A percentile compares a stretch with the other conserved stretches of the same genome.
Evolutionary conservation across 2,329 filamentous ascomycete species (phyloP).

Genomic region (Clonostachys rosea): DNA sequence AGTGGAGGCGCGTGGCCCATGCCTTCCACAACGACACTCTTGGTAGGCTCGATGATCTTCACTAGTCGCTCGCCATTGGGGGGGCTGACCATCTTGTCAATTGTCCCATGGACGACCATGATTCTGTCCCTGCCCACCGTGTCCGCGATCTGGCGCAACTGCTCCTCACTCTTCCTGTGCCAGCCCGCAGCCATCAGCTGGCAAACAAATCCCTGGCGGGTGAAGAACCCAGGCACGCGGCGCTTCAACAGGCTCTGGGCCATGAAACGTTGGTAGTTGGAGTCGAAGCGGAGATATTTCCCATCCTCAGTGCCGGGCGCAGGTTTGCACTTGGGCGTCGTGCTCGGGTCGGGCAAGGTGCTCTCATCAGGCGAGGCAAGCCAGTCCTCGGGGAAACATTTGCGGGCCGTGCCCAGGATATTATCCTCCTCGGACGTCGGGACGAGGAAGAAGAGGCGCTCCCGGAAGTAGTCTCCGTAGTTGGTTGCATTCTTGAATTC

Average conservation of each 20-base stretch:
- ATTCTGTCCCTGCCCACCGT: conserved; percentile 69
- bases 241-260: conserved; percentile 76
- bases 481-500: conserved; percentile 54
- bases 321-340: conserved; percentile 32
- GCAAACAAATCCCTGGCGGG: conserved; percentile 63
- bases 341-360: conserved; percentile 36
- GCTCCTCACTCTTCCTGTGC: conserved; percentile 68
- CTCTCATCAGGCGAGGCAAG: conserved; percentile 56
- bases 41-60: conserved; percentile 56
- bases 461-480: conserved; percentile 61
- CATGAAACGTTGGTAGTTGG: conserved; percentile 77
- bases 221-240: conserved; percentile 54
- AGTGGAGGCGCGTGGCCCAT: conserved; percentile 72
- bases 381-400: conserved; percentile 64
- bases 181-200: conserved; percentile 76
- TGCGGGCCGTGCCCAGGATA: conserved; percentile 58
- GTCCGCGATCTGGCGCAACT: conserved; percentile 62
- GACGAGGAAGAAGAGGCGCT: conserved; percentile 51
- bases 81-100: conserved; percentile 73
- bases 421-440: conserved; percentile 67
- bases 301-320: conserved; percentile 11
- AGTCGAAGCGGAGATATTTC: conserved; percentile 55
- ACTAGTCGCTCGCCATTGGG: conserved; percentile 67
- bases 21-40: conserved; percentile 59
- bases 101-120: conserved; percentile 69